These are phyloP conservation scores for Elsinoe ampelina DNA, from an alignment of 2,329 filamentous ascomycete species.

Conservation along the genomic window DNA sequence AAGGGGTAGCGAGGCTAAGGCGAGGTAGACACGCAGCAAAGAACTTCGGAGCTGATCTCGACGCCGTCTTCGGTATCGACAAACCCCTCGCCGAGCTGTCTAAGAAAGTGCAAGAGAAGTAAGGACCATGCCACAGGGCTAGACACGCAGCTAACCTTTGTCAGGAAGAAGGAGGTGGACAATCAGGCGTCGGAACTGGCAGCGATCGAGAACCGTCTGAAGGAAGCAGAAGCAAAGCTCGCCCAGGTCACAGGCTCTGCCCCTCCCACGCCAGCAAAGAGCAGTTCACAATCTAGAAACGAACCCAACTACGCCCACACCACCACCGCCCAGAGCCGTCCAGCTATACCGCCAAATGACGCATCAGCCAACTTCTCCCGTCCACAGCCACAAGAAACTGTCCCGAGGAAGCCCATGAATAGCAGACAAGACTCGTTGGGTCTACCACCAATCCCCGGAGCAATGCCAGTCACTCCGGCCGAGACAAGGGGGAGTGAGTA, in stretches of 20 bases:
- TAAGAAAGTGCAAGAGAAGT: constrained; percentile 74
- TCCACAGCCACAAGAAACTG: background rate
- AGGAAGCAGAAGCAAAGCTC: constrained; percentile 75
- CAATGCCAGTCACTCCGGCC: constrained; percentile 10
- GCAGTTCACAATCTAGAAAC: background rate
- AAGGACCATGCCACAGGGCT: constrained; percentile 26
- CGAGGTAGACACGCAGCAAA: constrained; percentile 42
- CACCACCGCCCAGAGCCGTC: constrained; percentile 17
- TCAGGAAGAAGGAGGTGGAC: constrained; percentile 69
- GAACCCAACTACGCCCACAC: constrained; percentile 19
- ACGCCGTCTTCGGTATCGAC: constrained; percentile 83
- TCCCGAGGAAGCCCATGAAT: constrained; percentile 1
- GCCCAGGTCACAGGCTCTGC: constrained; percentile 24
- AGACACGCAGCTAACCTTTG: constrained; percentile 5
- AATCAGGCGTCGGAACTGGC: constrained; percentile 72
- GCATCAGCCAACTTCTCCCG: constrained; percentile 1
- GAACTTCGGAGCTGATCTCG: constrained; percentile 76
- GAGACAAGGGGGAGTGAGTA: constrained; percentile 3
- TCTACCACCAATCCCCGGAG: constrained; percentile 8
- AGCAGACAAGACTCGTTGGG: constrained; percentile 7
- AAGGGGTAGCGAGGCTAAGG: background rate
- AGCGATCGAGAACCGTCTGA: constrained; percentile 72
- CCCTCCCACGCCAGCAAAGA: constrained; percentile 18
- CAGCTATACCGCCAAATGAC: background rate
- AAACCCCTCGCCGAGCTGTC: constrained; percentile 64